phyloP scores from a whole-genome alignment of 805 yeast genomes.

The Starmera amethionina region DNA sequence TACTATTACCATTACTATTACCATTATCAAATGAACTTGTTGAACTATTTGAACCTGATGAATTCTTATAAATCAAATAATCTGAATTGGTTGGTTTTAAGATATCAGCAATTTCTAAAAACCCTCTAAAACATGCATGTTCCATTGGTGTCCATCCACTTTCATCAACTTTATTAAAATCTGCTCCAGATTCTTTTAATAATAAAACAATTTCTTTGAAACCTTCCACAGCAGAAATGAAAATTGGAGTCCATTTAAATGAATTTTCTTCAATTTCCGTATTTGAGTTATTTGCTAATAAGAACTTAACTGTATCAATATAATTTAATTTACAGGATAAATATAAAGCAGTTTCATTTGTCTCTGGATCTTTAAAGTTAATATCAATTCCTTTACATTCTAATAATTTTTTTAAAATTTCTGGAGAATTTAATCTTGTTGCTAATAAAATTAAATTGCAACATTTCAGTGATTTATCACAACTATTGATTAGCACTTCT shows the following conservation, averaged over 20 bases:
- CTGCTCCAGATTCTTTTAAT: constrained; percentile 45
- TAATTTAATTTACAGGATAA: constrained; percentile 62
- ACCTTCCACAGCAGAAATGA: constrained; percentile 87
- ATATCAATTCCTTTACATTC: constrained; percentile 50
- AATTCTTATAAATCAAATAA: constrained; percentile 3
- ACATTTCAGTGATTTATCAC: constrained; percentile 32
- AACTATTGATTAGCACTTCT: constrained; percentile 41
- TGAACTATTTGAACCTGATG: constrained; percentile 5
- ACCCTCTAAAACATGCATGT: constrained; percentile 89
- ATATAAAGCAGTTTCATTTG: constrained; percentile 75
- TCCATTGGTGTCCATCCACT: constrained; percentile 98
- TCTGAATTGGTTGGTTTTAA: constrained; percentile 38
- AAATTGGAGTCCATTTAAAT: constrained; percentile 93
- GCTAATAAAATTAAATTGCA: constrained; percentile 54
- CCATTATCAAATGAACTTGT: constrained; percentile 8
- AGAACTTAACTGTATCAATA: constrained; percentile 38
- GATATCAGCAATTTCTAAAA: constrained; percentile 55
- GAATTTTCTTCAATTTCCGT: constrained; percentile 67
- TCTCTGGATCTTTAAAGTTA: constrained; percentile 48
- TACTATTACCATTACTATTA: constrained; percentile 1
- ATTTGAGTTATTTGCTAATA: constrained; percentile 54
- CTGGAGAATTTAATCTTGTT: constrained; percentile 47
- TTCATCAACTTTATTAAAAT: constrained; percentile 51
- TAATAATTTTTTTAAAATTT: constrained; percentile 44
- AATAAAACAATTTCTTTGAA: constrained; percentile 42